These are phyloP conservation scores for Asterophora parasitica DNA, from an alignment of 768 basidiomycete genomes.

Conservation along the genomic window DNA sequence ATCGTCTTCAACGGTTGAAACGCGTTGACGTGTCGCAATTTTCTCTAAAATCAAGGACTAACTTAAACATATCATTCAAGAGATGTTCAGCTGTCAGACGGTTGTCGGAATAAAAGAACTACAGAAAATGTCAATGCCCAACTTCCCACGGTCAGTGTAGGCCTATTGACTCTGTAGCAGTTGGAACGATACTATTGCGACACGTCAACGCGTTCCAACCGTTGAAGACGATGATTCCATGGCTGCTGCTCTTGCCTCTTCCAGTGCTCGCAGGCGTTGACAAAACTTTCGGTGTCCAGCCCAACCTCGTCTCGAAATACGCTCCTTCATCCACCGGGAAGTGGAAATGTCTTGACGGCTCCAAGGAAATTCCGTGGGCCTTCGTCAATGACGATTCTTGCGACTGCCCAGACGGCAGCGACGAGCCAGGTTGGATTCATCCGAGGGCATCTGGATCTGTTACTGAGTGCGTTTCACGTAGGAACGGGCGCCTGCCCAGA, in stretches of 20 bases:
- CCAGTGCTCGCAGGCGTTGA: conserved; percentile 32
- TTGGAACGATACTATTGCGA: conserved; percentile 14
- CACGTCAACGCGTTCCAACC: conserved; percentile 30
- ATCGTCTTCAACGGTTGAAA: conserved; percentile 27
- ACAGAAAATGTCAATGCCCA: too few species aligned
- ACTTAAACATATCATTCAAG: too few species aligned
- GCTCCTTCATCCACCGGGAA: conserved; percentile 43
- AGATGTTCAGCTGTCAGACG: too few species aligned
- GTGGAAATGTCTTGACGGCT: conserved; percentile 83
- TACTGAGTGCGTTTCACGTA: conserved; percentile 20
- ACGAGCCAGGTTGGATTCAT: conserved; percentile 72
- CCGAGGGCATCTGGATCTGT: not conserved
- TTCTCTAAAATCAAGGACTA: too few species aligned
- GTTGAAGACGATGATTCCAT: conserved; percentile 40
- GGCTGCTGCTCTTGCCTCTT: conserved; percentile 42
- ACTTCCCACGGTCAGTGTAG: too few species aligned
- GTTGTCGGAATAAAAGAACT: too few species aligned
- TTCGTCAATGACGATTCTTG: conserved; percentile 94
- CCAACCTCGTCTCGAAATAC: conserved; percentile 53
- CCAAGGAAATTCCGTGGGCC: conserved; percentile 69
- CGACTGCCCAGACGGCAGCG: conserved; percentile 92
- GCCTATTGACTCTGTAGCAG: too few species aligned
- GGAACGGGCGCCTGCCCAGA: conserved; percentile 84
- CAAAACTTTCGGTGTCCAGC: conserved; percentile 56
- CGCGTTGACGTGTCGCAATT: conserved; percentile 39